Evolutionary conservation across 2,329 filamentous ascomycete genomes (phyloP).

Genomic region (Fusarium tanahbumbuense): DNA sequence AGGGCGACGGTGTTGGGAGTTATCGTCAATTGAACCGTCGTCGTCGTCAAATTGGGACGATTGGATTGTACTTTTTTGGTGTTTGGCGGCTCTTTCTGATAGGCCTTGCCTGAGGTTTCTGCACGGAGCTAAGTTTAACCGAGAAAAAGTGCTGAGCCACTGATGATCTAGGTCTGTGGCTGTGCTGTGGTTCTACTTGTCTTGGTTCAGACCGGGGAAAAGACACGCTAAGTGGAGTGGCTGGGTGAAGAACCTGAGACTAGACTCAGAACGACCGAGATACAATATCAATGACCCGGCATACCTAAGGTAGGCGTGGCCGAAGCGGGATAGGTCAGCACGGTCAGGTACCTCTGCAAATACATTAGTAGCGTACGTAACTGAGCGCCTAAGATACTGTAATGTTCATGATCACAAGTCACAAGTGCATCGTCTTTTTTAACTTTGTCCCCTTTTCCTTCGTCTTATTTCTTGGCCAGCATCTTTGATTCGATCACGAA

Average conservation of each 20-base stretch:
- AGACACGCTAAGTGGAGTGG: conserved; percentile 9
- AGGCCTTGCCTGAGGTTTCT: conserved; percentile 34
- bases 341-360: background rate
- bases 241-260: conserved; percentile 12
- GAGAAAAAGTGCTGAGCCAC: conserved; percentile 19
- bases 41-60: conserved; percentile 24
- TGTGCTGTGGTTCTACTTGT: background rate
- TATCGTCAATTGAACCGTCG: conserved; percentile 22
- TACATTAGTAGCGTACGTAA: background rate
- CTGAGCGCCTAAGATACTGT: background rate
- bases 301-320: background rate
- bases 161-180: conserved; percentile 1
- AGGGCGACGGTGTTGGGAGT: conserved; percentile 7
- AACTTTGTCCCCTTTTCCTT: conserved; percentile 4
- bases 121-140: conserved; percentile 39
- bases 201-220: background rate
- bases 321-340: background rate
- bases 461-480: conserved; percentile 10
- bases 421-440: conserved; percentile 30
- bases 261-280: conserved; percentile 17
- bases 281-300: conserved; percentile 17
- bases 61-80: conserved; percentile 37
- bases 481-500: background rate
- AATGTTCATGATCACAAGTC: conserved; percentile 33
- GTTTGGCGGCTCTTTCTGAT: conserved; percentile 22